Evolutionary conservation across 179 eudicot genomes (phyloP), one percentile per base, ranked within the genome.

Genomic region (Silene vulgaris): DNA sequence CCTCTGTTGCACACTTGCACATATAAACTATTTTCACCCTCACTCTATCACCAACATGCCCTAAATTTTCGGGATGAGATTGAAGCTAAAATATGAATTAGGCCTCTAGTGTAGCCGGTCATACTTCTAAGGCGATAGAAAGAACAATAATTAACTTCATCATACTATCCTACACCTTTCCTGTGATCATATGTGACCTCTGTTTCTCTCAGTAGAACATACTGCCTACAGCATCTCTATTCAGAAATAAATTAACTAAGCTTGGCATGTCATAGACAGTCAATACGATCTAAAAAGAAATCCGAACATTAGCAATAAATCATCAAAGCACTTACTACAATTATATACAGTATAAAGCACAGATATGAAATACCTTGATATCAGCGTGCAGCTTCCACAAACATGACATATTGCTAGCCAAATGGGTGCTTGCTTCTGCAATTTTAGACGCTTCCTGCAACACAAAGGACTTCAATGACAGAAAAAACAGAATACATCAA

Each of bases 371-470:
- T 84, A 93, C 99, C 97, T 89, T 93, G 74, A 91, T 89, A 85
- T 96, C 99, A 61, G 91, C 99, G 79, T 87, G 87, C 77, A 96
- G 86, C 89, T 96, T 93, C 99, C 99, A 96, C 54, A 83, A 76
- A 77, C 89, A 88, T 75, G 94, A 89, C 76, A 91, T 75, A 84
- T 89, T 93, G 77, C 93, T 87, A 74, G 88, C 89, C 78, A 89
- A 81, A 69, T 75, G 72, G 65, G 89, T 78, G 88, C 88, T 76
- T 74, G 73, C 72, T 65, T 79, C 77, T 69, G 86, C 88, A 77
- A 87, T 82, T 52, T 82, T 80, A 80, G 94, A 88, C 62, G 98
- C 99, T 85, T 93, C 98, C 99, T 96, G 77, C 70, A 78, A 78
- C 14, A 73, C 63, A 56, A 64, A 17, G 17, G 65, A 43, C 74